Base-by-base conservation (phyloP, 305 asterid species). In the Rubia balearica region DNA sequence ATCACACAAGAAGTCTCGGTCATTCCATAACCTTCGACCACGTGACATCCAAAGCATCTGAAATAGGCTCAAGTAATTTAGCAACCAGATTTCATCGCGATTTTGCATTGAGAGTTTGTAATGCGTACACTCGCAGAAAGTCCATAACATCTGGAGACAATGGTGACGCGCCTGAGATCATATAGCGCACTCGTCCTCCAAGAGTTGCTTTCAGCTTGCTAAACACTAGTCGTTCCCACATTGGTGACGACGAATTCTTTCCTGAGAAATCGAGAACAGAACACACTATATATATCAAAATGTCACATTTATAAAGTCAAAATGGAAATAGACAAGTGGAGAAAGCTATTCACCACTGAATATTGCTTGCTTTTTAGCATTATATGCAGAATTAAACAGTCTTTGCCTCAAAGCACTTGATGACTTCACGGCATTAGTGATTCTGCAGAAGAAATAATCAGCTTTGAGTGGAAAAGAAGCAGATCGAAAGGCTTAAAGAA, bases 141-240 rank as follows among this genome's bases (percentile, higher is more conserved):
- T 89, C 89, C 90, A 89, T 81, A 45, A 89, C 88, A 73, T 89
- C 89, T 30, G 90, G 85, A 71, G 96, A 89, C 80, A 89, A 68
- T 1, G 96, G 91, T 24, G 96, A 89, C 67, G 94, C 96, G 7
- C 90, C 94, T 2, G 94, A 89, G 62, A 81, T 71, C 86, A 89
- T 85, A 79, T 42, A 72, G 30, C 94, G 96, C 68, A 89, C 89
- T 72, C 85, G 72, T 48, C 96, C 94, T 61, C 94, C 96, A 8
- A 89, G 81, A 69, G 71, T 87, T 56, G 73, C 83, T 78, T 85
- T 87, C 79, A 87, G 82, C 71, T 85, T 87, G 77, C 69, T 76
- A 74, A 89, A 89, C 46, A 89, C 93, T 78, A 89, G 75, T 42
- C 78, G 80, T 65, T 89, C 93, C 91, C 91, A 89, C 83, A 87